phyloP scores from a whole-genome alignment of 768 basidiomycete genomes.

The Sistotremastrum suecicum region DNA sequence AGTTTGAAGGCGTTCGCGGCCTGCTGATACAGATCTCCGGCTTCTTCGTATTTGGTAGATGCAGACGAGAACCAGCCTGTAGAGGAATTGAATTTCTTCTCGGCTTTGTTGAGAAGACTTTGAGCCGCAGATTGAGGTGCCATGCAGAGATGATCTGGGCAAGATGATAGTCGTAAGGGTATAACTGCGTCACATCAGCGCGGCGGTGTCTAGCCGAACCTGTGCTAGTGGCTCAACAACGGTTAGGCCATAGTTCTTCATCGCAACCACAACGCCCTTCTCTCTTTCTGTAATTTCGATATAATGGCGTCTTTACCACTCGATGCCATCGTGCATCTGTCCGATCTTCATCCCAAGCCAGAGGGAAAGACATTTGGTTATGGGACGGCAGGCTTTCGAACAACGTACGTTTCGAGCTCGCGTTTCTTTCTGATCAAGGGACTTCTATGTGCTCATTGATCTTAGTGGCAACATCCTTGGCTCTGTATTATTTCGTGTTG shows the following conservation, averaged over 20 bases:
- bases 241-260: background rate
- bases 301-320: conserved; percentile 9
- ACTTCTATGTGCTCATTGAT: conserved; percentile 5
- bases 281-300: background rate
- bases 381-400: conserved; percentile 93
- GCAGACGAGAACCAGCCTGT: conserved; percentile 80
- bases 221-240: background rate
- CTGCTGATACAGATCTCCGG: conserved; percentile 88
- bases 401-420: conserved; percentile 40
- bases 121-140: conserved; percentile 69
- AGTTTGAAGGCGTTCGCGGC: conserved; percentile 90
- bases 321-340: conserved; percentile 31
- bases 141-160: conserved; percentile 26
- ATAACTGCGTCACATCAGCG: background rate
- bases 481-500: conserved; percentile 89
- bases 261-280: background rate
- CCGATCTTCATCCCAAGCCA: conserved; percentile 62
- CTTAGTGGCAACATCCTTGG: conserved; percentile 58
- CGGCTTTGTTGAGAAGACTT: conserved; percentile 67
- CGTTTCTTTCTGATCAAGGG: conserved; percentile 5
- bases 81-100: conserved; percentile 82
- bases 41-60: conserved; percentile 82
- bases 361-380: conserved; percentile 59
- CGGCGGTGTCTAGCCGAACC: conserved; percentile 2
- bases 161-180: conserved; percentile 8